phyloP scores from a whole-genome alignment of 2,329 filamentous ascomycete species.

The Neobulgaria alba region DNA sequence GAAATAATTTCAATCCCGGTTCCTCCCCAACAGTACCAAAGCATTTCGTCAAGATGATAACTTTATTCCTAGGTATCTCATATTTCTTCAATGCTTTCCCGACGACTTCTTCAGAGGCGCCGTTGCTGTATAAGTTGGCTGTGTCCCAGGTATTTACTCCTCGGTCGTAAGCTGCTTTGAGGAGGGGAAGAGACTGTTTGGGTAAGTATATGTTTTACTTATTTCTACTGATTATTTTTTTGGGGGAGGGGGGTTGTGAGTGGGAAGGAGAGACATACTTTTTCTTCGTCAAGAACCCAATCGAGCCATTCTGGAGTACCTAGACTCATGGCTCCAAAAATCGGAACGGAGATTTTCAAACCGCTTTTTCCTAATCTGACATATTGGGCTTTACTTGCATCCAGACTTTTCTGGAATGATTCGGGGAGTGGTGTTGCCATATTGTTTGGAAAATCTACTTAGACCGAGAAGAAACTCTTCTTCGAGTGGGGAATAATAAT shows the following conservation, averaged over 20 bases:
- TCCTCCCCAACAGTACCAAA: conserved; percentile 39
- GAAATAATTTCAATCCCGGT: conserved; percentile 21
- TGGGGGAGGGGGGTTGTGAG: neutral
- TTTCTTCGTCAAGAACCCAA: conserved; percentile 51
- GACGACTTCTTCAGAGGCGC: conserved; percentile 43
- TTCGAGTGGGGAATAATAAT: no score
- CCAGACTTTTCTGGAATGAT: no score
- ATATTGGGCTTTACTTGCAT: no score
- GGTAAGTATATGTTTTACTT: no score
- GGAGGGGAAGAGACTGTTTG: conserved; percentile 47
- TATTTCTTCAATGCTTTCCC: conserved; percentile 53
- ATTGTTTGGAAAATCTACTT: no score
- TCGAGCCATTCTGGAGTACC: conserved; percentile 42
- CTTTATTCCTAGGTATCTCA: conserved; percentile 45
- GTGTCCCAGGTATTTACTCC: conserved; percentile 54
- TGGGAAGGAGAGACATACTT: conserved; percentile 28
- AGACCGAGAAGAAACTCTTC: no score
- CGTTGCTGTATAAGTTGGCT: conserved; percentile 49
- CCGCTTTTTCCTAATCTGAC: conserved; percentile 51
- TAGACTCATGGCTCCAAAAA: conserved; percentile 57
- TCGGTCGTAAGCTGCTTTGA: conserved; percentile 54
- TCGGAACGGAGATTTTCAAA: conserved; percentile 52
- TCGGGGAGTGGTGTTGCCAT: no score
- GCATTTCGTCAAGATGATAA: conserved; percentile 51
- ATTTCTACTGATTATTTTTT: neutral